These are phyloP conservation scores for Trametes hirsuta DNA, from an alignment of 1,284 basidiomycete genomes.

Conservation along the genomic window DNA sequence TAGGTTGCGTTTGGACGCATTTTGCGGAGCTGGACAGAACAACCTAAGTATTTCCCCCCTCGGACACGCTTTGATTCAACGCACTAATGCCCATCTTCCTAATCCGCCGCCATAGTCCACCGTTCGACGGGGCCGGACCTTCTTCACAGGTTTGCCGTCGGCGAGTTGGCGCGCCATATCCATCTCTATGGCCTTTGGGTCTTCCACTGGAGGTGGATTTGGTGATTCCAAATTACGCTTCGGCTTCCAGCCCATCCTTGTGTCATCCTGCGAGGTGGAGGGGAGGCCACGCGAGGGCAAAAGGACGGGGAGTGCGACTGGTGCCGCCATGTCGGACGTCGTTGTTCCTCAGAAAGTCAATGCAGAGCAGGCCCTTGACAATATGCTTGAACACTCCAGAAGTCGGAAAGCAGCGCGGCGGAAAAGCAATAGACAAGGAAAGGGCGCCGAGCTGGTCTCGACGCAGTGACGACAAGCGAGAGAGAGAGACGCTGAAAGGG, in stretches of 20 bases:
- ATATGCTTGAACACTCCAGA: no score
- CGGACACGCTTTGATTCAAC: slow-evolving; percentile 31
- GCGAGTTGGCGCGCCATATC: slow-evolving; percentile 68
- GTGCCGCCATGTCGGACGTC: neutral
- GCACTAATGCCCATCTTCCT: slow-evolving; percentile 81
- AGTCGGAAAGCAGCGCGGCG: no score
- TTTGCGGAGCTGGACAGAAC: slow-evolving; percentile 61
- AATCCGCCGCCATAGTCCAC: slow-evolving; percentile 93
- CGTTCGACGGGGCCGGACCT: slow-evolving; percentile 89
- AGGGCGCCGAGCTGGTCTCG: no score
- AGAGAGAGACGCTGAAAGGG: no score
- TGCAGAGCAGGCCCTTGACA: no score
- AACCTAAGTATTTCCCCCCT: neutral
- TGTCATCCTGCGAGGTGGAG: neutral
- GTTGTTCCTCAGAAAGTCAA: no score
- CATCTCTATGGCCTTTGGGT: slow-evolving; percentile 55
- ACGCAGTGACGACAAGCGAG: no score
- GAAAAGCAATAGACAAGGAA: no score
- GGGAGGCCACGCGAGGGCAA: neutral
- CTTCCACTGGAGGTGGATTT: slow-evolving; percentile 20
- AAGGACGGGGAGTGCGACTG: slow-evolving; percentile 1
- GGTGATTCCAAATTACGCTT: slow-evolving; percentile 19
- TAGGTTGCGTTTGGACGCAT: slow-evolving; percentile 74
- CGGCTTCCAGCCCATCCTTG: slow-evolving; percentile 17
- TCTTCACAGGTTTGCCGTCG: slow-evolving; percentile 82